Evolutionary conservation across 257 asterid species (phyloP), one percentile per base, ranked within the genome.

Genomic region (Gentiana dahurica): DNA sequence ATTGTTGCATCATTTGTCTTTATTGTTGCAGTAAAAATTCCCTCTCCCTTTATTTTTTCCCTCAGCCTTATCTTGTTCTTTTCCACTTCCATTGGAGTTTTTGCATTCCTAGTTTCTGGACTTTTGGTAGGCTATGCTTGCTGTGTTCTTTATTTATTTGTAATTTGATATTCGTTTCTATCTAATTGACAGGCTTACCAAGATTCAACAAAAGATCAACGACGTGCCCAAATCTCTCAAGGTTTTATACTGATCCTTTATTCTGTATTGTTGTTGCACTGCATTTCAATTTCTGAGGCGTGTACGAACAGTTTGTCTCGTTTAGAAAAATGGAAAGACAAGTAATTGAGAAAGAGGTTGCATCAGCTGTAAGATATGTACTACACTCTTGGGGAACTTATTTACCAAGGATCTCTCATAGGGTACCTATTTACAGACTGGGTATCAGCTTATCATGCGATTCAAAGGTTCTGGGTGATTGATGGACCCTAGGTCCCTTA

Each of bases 171-270:
- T 53, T 53, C 43, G 4, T 51, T 53, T 65, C 36, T 49, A 53
- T 69, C 54, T 62, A 52, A 45, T 57, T 50, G 49, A 8, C 77
- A 86, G 94, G 94, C 87, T 44, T 89, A 89, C 71, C 89, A 74
- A 75, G 97, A 89, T 65, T 86, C 94, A 12, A 57, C 95, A 6
- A 89, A 89, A 72, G 97, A 89, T 78, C 86, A 83, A 62, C 75
- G 92, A 51, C 95, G 97, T 47, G 79, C 94, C 46, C 95, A 86
- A 65, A 89, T 89, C 67, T 77, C 92, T 37, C 97, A 86, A 81
- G 95, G 97, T 89, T 66, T 53, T 35, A 44, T 4, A 7, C 4
- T 13, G 49, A 48, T 41, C 46, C 34, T 38, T 36, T 51, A 66
- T 66, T 35, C 34, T 55, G 51, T 49, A 35, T 48, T 52, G 12